Evolutionary conservation across 2,329 filamentous ascomycete species (phyloP), one percentile per base, ranked within the genome.

Genomic region (Trichoderma sp.): DNA sequence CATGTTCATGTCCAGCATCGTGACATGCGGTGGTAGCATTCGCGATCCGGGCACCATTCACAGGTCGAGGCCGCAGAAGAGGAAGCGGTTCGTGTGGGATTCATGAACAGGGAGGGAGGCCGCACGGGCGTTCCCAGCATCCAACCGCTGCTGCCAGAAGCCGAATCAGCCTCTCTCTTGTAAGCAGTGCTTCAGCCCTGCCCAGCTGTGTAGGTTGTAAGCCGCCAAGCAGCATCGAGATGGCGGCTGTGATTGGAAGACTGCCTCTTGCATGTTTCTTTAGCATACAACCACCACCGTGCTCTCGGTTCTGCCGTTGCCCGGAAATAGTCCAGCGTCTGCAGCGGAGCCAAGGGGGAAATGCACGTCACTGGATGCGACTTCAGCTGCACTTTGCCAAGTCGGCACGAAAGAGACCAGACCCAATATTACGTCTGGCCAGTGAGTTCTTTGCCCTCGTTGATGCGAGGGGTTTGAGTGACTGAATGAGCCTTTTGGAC

Each of bases 291-390:
- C 56, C 69, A 64, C 41, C 69, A 64, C 69, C 69, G 41, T 33
- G 69, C 35, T 18, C 59, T 50, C 41, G 69, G 69, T 64, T 64
- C 69, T 14, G 69, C 60, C 69, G 29, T 65, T 56, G 69, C 21
- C 60, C 69, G 60, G 33, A 73, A 72, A 38, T 45, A 72, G 69
- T n/a, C 16, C 27, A 72, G 69, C 60, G 69, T 21, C 8, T 27
- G 60, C 68, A 56, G 69, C 69, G 41, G 69, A 65, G 69, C 31
- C 59, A 65, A 31, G 68, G 59, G 60, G 63, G 38, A 27, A 12
- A 31, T 73, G 69, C 69, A 73, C 60, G 60, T 65, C 69, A 65
- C 41, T 38, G 31, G 69, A 73, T 53, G 63, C 60, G 35, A 53
- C 59, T 50, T 73, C 60, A 73, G 69, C 59, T 69, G 45, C 56